A percentile compares a stretch with the other conserved stretches of the same genome.
These are phyloP conservation scores for Ophiostoma ulmi DNA, from an alignment of 2,329 filamentous ascomycete genomes.

Conservation along the genomic window DNA sequence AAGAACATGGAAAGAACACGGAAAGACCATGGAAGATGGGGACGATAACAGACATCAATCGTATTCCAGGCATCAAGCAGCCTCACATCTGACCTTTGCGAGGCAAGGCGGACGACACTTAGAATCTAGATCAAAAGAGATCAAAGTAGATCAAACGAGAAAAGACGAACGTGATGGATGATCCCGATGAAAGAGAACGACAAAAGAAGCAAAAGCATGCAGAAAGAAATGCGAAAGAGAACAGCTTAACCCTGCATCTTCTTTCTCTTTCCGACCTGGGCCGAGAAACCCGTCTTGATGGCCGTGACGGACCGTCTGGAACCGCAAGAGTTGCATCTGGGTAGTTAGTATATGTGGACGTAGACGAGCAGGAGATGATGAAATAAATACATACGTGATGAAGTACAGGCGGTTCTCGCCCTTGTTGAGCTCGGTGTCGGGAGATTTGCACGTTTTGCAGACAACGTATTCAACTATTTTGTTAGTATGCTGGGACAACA, in stretches of 20 bases:
- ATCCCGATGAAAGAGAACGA: not conserved
- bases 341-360: not conserved
- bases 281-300: slow-evolving; percentile 99
- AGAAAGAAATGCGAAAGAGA: slow-evolving; percentile 11
- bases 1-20: not conserved
- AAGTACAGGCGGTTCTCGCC: slow-evolving; percentile 99
- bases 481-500: slow-evolving; percentile 31
- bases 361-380: slow-evolving; percentile 18
- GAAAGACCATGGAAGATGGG: not conserved
- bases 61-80: slow-evolving; percentile 9
- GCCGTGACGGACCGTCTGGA: slow-evolving; percentile 84
- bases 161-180: not conserved
- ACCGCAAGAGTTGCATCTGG: slow-evolving; percentile 47
- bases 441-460: slow-evolving; percentile 95
- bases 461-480: slow-evolving; percentile 82
- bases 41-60: slow-evolving; percentile 5
- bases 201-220: slow-evolving; percentile 15
- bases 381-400: slow-evolving; percentile 56
- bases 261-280: slow-evolving; percentile 97
- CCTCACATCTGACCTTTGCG: not conserved
- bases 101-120: not conserved
- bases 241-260: slow-evolving; percentile 73
- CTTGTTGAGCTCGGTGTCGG: slow-evolving; percentile 94
- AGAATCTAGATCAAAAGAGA: not conserved
- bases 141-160: not conserved